Conservation (phyloP, 306 rosid genomes). For the Fagus crenata region DNA sequence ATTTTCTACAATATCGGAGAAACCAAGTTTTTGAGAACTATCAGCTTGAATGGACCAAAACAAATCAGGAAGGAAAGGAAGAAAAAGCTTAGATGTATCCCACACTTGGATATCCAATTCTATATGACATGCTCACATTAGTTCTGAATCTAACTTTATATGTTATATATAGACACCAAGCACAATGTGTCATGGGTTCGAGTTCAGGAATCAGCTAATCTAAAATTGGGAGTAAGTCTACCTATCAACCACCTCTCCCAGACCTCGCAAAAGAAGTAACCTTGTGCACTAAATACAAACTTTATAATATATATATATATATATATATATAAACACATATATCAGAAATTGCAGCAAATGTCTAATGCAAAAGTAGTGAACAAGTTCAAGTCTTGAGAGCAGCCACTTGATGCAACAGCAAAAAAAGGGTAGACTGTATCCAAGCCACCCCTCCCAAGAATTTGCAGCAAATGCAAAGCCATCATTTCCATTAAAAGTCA, state of each 20-base stretch:
- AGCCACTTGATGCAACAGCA: neutral
- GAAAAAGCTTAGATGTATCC: neutral
- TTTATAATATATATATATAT: too few relatives aligned
- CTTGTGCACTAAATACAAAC: too few relatives aligned
- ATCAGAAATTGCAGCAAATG: neutral
- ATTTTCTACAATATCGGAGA: constrained; percentile 13
- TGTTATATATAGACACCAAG: neutral
- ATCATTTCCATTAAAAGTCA: neutral
- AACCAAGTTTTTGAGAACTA: neutral
- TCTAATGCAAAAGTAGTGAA: neutral
- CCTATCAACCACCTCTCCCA: too few relatives aligned
- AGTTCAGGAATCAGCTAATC: too few relatives aligned
- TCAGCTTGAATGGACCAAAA: neutral
- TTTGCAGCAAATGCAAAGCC: neutral
- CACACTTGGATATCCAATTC: neutral
- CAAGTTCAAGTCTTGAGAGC: neutral
- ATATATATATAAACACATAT: neutral
- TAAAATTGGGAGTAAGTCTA: too few relatives aligned
- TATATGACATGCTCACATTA: neutral
- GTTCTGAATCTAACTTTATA: neutral
- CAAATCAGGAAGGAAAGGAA: neutral
- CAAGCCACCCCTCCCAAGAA: neutral
- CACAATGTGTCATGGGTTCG: too few relatives aligned
- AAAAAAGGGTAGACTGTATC: neutral
- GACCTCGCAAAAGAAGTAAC: too few relatives aligned